These are phyloP conservation scores for Hsuehochloa calcarea DNA, from an alignment of 176 grass and related monocot genomes.

Conservation along the genomic window DNA sequence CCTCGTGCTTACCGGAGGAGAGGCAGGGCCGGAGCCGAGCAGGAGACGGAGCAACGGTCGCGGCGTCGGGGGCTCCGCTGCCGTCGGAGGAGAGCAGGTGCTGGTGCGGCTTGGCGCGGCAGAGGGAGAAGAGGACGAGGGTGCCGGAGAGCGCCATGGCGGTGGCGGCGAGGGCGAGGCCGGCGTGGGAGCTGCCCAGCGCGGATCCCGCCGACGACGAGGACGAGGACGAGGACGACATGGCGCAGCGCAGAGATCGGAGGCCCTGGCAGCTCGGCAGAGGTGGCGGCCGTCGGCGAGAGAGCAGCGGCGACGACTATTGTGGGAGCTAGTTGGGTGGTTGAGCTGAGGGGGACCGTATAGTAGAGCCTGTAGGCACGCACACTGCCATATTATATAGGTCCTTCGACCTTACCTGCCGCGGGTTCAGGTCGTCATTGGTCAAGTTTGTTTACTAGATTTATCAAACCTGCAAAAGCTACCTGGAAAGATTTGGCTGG, in stretches of 20 bases:
- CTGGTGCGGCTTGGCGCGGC: slow-evolving; percentile 46
- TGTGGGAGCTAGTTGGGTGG: slow-evolving; percentile 21
- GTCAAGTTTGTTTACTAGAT: slow-evolving; percentile 6
- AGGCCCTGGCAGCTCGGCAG: not conserved
- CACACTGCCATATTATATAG: slow-evolving; percentile 8
- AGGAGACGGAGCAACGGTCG: not conserved
- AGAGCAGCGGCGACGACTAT: not conserved
- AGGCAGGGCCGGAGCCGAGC: slow-evolving; percentile 39
- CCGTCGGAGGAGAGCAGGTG: slow-evolving; percentile 25
- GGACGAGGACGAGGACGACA: not conserved
- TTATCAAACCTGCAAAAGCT: not conserved
- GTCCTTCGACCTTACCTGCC: not conserved
- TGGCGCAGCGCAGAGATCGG: not conserved
- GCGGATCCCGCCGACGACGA: not conserved
- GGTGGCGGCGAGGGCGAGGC: slow-evolving; percentile 62
- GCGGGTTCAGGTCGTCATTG: not conserved
- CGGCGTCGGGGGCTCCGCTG: not conserved
- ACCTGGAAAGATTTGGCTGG: not conserved
- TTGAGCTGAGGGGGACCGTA: not conserved
- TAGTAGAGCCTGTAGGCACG: not conserved
- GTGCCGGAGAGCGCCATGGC: slow-evolving; percentile 94
- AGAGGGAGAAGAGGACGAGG: slow-evolving; percentile 72
- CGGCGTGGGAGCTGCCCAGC: slow-evolving; percentile 48
- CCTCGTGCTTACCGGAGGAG: slow-evolving; percentile 35
- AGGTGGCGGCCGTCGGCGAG: not conserved